A percentile compares a stretch with the other conserved stretches of the same genome.
Evolutionary conservation across 495 filamentous ascomycete species (phyloP).

Genomic region (Penicillium chermesinum): DNA sequence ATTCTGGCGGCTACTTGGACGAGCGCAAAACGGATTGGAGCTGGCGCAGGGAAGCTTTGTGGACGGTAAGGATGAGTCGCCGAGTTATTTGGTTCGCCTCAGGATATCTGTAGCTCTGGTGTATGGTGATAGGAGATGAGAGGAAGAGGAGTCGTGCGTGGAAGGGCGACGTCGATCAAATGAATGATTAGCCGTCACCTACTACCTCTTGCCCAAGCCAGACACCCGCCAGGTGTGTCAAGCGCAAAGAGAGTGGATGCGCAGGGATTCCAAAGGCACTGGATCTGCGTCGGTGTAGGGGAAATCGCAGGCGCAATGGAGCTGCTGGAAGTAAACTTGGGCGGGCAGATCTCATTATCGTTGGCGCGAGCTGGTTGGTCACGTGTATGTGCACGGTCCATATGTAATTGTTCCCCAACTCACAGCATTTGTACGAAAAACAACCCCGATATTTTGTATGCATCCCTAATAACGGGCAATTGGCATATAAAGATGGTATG

Average conservation of each 20-base stretch:
- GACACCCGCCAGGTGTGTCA: neutral
- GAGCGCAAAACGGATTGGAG: neutral
- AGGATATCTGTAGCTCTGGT: too few species aligned
- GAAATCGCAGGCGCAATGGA: constrained; percentile 13
- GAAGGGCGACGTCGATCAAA: neutral
- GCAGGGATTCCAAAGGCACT: constrained; percentile 4
- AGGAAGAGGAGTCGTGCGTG: too few species aligned
- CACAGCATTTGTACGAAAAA: too few species aligned
- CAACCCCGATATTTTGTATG: too few species aligned
- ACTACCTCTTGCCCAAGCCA: constrained; percentile 20
- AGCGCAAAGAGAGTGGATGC: constrained; percentile 4
- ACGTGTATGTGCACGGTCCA: too few species aligned
- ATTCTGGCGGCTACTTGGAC: constrained; percentile 41
- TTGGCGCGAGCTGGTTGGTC: too few species aligned
- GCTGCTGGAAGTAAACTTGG: constrained; percentile 12
- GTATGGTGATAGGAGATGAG: too few species aligned
- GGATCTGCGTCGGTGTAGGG: constrained; percentile 13
- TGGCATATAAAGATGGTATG: too few species aligned
- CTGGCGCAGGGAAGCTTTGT: neutral
- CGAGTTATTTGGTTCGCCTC: too few species aligned
- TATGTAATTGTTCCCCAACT: too few species aligned
- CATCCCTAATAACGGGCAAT: too few species aligned
- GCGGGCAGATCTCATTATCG: constrained; percentile 1
- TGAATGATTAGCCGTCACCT: neutral
- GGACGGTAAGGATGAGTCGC: too few species aligned